Conservation (phyloP, 305 asterid genomes). For the Stenogyne calaminthoides region DNA sequence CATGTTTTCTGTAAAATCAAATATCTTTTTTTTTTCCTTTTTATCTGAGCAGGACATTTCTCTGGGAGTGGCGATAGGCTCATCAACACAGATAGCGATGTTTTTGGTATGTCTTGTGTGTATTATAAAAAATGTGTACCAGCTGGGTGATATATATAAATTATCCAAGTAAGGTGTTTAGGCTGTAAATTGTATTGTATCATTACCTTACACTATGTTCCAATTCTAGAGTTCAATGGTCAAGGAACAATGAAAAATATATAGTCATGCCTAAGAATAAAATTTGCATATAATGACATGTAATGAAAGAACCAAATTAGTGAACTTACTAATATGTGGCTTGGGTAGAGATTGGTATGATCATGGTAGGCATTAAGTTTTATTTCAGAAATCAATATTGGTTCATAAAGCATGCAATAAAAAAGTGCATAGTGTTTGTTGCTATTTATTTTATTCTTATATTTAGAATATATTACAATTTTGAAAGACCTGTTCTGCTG, state of each 20-base stretch:
- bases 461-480: neutral
- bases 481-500: neutral
- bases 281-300: neutral
- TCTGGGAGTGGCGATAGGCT: constrained; percentile 87
- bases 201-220: neutral
- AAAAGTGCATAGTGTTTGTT: neutral
- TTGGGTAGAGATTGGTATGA: neutral
- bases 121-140: neutral
- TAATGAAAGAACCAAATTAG: neutral
- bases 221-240: neutral
- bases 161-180: neutral
- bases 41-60: constrained; percentile 61
- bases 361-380: neutral
- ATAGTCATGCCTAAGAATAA: neutral
- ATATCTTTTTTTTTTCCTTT: constrained; percentile 27
- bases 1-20: neutral
- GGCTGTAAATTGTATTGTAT: neutral
- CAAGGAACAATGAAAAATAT: neutral
- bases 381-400: neutral
- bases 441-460: neutral
- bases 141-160: neutral
- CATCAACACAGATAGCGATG: constrained; percentile 88
- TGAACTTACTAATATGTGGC: neutral
- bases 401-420: neutral
- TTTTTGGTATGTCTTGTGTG: constrained; percentile 55